phyloP scores from a whole-genome alignment of 768 basidiomycete genomes.

The Phylloporus scabripes region DNA sequence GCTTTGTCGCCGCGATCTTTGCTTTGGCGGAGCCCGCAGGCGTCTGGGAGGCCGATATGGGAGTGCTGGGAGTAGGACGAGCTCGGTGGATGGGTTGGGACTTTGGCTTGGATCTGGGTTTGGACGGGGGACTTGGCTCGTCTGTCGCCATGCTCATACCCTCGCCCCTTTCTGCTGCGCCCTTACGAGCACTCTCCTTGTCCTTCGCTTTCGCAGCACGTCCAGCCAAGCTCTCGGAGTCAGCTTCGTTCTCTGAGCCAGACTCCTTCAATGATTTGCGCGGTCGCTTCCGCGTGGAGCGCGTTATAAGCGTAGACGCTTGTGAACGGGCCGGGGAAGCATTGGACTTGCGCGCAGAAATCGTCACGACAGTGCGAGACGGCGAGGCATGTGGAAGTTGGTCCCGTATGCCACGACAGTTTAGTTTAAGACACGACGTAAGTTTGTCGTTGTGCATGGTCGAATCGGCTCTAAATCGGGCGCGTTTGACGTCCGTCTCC shows the following conservation, averaged over 20 bases:
- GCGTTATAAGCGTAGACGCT: slow-evolving; percentile 3
- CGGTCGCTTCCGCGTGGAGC: slow-evolving; percentile 21
- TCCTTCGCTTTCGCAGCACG: slow-evolving; percentile 8
- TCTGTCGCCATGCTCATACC: slow-evolving; percentile 10
- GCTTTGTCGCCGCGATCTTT: slow-evolving; percentile 1
- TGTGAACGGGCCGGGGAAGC: slow-evolving; percentile 22
- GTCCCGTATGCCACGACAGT: slow-evolving; percentile 45
- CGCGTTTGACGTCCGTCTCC: slow-evolving; percentile 69
- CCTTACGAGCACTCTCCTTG: background rate
- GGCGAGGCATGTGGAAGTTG: slow-evolving; percentile 12
- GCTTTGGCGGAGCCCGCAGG: slow-evolving; percentile 2
- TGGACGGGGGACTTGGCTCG: slow-evolving; percentile 2
- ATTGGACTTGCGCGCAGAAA: slow-evolving; percentile 21
- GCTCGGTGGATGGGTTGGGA: slow-evolving; percentile 11
- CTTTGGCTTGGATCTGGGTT: slow-evolving; percentile 11
- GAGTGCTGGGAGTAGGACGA: slow-evolving; percentile 5
- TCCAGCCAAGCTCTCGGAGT: slow-evolving; percentile 4
- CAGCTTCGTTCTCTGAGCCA: slow-evolving; percentile 18
- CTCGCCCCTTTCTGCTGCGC: background rate
- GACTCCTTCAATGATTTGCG: slow-evolving; percentile 21
- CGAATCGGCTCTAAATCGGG: slow-evolving; percentile 74
- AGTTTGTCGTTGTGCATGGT: slow-evolving; percentile 62
- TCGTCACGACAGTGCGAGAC: slow-evolving; percentile 1
- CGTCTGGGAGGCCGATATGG: background rate
- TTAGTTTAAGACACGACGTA: slow-evolving; percentile 47